phyloP scores from a whole-genome alignment of 1,139 yeast genomes.

The Pichia sp. region DNA sequence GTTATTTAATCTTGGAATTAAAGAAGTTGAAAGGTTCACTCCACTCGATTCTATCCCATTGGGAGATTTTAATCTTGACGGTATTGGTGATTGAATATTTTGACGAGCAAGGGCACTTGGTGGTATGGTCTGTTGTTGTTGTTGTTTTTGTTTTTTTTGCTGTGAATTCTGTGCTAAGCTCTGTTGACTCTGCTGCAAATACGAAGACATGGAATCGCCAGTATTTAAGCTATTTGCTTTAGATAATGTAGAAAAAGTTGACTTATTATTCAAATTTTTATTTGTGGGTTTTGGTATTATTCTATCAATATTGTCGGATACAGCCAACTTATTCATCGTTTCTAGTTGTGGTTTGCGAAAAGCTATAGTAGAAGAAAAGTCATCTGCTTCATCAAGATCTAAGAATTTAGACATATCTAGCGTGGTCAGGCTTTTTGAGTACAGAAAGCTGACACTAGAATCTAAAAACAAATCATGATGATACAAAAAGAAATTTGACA shows the following conservation, averaged over 20 bases:
- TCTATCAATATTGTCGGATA: not conserved
- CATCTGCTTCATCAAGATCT: constrained; percentile 1
- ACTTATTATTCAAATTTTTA: not conserved
- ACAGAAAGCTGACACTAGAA: not conserved
- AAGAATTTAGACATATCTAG: constrained; percentile 6
- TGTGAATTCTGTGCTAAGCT: not conserved
- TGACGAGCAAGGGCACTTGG: not conserved
- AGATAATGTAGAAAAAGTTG: constrained; percentile 1
- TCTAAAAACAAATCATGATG: no score
- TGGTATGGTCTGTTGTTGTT: not conserved
- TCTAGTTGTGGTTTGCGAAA: constrained; percentile 1
- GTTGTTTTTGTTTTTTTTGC: not conserved
- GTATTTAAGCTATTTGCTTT: not conserved
- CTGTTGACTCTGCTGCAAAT: not conserved
- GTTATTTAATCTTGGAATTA: not conserved
- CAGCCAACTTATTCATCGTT: not conserved
- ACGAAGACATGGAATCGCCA: not conserved
- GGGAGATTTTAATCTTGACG: not conserved
- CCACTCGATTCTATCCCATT: not conserved
- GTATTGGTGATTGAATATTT: not conserved
- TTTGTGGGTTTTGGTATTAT: not conserved
- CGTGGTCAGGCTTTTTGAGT: not conserved
- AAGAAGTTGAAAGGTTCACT: not conserved
- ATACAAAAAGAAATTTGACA: not conserved
- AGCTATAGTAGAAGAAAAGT: constrained; percentile 5